Base-by-base conservation (phyloP, 495 filamentous ascomycete genomes). In the Annulohypoxylon bovei region DNA sequence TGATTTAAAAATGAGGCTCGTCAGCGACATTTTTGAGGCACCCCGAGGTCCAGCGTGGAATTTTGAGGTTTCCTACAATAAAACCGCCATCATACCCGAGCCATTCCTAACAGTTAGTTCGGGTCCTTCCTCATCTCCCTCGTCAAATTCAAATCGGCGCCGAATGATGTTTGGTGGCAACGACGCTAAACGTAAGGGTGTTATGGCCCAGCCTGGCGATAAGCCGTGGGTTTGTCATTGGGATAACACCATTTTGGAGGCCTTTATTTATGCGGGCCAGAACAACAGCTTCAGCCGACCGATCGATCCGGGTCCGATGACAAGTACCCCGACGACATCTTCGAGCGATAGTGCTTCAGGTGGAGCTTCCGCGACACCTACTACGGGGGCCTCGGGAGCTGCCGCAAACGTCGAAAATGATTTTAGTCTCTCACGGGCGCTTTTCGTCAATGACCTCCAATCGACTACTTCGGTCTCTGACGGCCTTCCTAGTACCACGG, bases 171-270 rank as follows among this genome's bases (percentile, higher is more conserved):
- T 64, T 30, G 70, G 71, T 14, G 58, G 61, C 8, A 56, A 59
- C 3, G 77, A 79, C 47, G 80, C 81, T 56, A 82, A 79, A 33
- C 79, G 84, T 39, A 89, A 85, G 63, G 72, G 84, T n/a, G 49
- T 53, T 20, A 50, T 50, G 16, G 87, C 88, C 2, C 70, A 85
- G 55, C 78, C 81, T 1, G 88, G 89, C 0, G 90, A 94, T 35
- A 88, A 85, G 55, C 90, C 92, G 1, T 98, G 94, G 94, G 89
- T 92, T 70, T 98, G 94, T 77, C 90, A 85, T 73, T 98, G 93
- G 93, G 94, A 95, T 65, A 83, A 87, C 4, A 97, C 93, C 0
- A 83, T 88, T 47, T 81, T 98, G 49, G 93, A 97, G 68, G 83
- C 90, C 16, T 95, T 94, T 76, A 88, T 98, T 62, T 98, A 94